Evolutionary conservation across 371 early-diverging fungal genomes (phyloP).

Genomic region (Chytridium lagenaria): DNA sequence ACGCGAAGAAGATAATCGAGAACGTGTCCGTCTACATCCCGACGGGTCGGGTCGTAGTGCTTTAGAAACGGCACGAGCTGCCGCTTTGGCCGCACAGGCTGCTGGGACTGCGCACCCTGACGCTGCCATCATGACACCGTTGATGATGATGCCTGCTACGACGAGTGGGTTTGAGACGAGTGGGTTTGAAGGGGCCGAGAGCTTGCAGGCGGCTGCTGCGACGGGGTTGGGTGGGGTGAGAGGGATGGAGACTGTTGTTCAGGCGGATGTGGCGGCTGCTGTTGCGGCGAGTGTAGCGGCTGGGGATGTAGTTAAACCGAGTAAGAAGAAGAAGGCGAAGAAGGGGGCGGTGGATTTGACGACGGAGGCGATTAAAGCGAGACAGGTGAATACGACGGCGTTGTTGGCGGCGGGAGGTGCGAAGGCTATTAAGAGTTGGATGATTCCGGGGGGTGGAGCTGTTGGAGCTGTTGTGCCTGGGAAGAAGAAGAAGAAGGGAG

Average conservation of each 20-base stretch:
- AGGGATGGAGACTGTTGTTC: neutral
- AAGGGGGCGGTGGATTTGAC: neutral
- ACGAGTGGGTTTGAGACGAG: neutral
- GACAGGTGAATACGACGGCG: conserved; percentile 40
- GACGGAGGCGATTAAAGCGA: conserved; percentile 32
- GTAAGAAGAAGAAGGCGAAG: conserved; percentile 30
- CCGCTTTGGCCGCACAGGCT: conserved; percentile 1
- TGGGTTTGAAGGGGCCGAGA: too few relatives aligned
- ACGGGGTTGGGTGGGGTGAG: neutral
- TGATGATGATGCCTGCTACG: neutral
- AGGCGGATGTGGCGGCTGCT: conserved; percentile 1
- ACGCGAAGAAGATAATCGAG: conserved; percentile 19
- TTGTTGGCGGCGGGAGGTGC: conserved; percentile 33
- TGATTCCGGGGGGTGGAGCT: conserved; percentile 31
- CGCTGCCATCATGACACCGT: neutral
- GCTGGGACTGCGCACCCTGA: neutral
- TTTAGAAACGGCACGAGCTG: neutral
- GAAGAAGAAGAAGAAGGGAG: conserved; percentile 14
- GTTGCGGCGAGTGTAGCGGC: neutral
- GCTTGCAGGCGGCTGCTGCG: too few relatives aligned
- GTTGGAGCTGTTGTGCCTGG: neutral
- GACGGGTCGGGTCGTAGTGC: neutral
- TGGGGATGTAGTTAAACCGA: conserved; percentile 27
- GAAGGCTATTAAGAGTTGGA: conserved; percentile 46
- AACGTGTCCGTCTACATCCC: neutral